A percentile compares a stretch with the other conserved stretches of the same genome.
phyloP scores from a whole-genome alignment of 2,329 filamentous ascomycete genomes.

The Helicocarpus griseus region DNA sequence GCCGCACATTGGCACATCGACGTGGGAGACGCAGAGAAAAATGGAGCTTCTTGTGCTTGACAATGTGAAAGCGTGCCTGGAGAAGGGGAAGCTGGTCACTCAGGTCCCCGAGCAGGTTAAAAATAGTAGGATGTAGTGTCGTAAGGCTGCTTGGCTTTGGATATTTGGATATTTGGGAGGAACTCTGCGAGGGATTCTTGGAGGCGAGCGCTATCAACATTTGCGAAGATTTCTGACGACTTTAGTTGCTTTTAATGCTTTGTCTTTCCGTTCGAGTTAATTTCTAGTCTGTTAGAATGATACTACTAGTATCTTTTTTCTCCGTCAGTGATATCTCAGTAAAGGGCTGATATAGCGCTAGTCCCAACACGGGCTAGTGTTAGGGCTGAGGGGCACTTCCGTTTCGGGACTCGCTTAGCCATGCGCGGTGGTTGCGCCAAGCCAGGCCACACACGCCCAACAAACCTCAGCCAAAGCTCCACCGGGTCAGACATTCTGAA shows the following conservation, averaged over 20 bases:
- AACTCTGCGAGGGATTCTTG: not conserved
- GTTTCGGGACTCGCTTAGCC: slow-evolving; percentile 13
- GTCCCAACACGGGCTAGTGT: slow-evolving; percentile 21
- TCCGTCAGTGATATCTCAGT: too few relatives aligned
- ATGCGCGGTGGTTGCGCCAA: not conserved
- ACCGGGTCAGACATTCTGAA: slow-evolving; percentile 22
- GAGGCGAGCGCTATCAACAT: not conserved
- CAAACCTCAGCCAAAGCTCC: slow-evolving; percentile 28
- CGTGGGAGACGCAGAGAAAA: slow-evolving; percentile 51
- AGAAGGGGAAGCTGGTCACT: slow-evolving; percentile 50
- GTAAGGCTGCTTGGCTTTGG: not conserved
- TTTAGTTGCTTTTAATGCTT: too few relatives aligned
- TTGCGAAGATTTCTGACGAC: too few relatives aligned
- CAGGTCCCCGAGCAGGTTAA: slow-evolving; percentile 51
- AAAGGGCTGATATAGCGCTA: not conserved
- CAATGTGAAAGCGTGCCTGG: slow-evolving; percentile 48
- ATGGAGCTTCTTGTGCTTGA: slow-evolving; percentile 52
- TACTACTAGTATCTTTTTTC: too few relatives aligned
- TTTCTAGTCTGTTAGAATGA: not conserved
- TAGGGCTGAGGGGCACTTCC: slow-evolving; percentile 31
- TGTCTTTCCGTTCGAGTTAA: not conserved
- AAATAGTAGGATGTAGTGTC: not conserved
- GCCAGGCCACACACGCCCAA: slow-evolving; percentile 22
- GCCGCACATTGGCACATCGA: slow-evolving; percentile 52
- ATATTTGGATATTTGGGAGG: too few relatives aligned